Base-by-base conservation (phyloP, 2,329 filamentous ascomycete species). In the Rhytidhysteron rufulum region DNA sequence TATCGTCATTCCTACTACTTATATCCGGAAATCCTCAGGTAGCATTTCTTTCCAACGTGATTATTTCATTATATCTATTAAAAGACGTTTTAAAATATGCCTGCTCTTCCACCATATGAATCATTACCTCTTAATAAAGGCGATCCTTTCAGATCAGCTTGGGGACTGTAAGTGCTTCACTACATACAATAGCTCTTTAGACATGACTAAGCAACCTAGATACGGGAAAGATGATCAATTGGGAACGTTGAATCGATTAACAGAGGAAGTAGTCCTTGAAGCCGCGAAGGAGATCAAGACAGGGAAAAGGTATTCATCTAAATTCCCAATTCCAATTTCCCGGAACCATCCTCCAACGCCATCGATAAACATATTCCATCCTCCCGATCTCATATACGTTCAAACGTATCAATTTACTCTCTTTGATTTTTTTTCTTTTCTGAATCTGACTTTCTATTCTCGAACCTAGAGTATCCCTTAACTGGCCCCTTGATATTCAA, bases 231-330 rank as follows among this genome's bases (percentile, higher is more conserved):
- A 73, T 39, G 80, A 82, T 55, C 66, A 80, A 57, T 66, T 83
- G 5, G 80, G 79, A 11, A 77, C 73, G 20, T 57, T 83, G 24
- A 83, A 83, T 55, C 70, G 77, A 22, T 67, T 82, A n/a, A 80
- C 76, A 0, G 68, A 78, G 42, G 67, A 71, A 38, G 60, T 74
- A 13, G 76, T 82, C 9, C 68, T 70, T 7, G 63, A 69, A 27
- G 72, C 76, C 4, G 72, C 75, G 15, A 64, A 62, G 44, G 65
- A 63, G 59, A 80, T 82, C 45, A 61, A 67, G 45, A 76, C 73
- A 10, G 79, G 79, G 29, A 67, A 62, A 39, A 66, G 75, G 68
- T 70, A 54, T 27, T 18, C 18, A 15, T 31, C 4, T n/a, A 21
- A 11, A 11, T 36, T 21, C 20, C n/a, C 17, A 18, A 21, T 37